Base-by-base conservation (phyloP, 2,329 filamentous ascomycete species). In the Exophiala bonariae region DNA sequence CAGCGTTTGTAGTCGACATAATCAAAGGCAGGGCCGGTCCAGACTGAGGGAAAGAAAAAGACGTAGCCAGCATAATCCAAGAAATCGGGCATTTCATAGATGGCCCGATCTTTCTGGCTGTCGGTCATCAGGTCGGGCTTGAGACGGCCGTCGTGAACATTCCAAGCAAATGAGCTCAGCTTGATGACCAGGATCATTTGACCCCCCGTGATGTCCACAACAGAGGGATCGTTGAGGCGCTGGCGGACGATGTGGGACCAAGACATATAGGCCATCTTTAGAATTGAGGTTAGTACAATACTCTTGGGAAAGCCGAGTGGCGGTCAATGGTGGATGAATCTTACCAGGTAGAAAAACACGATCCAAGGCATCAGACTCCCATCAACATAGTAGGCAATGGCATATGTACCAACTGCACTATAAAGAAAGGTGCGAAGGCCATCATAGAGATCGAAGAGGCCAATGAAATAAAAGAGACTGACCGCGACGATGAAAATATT, bases 101-200 rank as follows among this genome's bases (percentile, higher is more conserved):
- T 78, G 37, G 87, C 86, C 22, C 88, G 83, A 55, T 91, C 87
- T 63, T 86, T 91, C 66, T 99, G 93, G 36, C 86, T 82, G 40
- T 93, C 88, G 1, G 87, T 88, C n/a, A 99, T 80, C 48, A 91
- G 82, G 34, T 85, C 78, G 14, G 86, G 82, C 3, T 89, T 83
- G 16, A 95, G 77, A 49, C 85, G 83, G 16, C 93, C 95, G 66
- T 99, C 93, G 61, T 93, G 90, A 7, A 97, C 85, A 64, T 97
- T 97, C 93, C 93, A 99, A 72, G 89, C 95, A 64, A 99, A 99
- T 4, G 92, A 87, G 17, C 85, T 89, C 28, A 99, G 81, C 69
- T 99, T 99, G 89, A 99, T 99, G 54, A 97, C 85, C 59, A 97
- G 72, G 26, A 99, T 93, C 93, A 99, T 99, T 68, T 99, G 93